Percentiles rank a stretch among this genome's conserved stretches.
These are phyloP conservation scores for Lizanozyma gosingica DNA, from an alignment of 1,139 yeast species.

Conservation along the genomic window DNA sequence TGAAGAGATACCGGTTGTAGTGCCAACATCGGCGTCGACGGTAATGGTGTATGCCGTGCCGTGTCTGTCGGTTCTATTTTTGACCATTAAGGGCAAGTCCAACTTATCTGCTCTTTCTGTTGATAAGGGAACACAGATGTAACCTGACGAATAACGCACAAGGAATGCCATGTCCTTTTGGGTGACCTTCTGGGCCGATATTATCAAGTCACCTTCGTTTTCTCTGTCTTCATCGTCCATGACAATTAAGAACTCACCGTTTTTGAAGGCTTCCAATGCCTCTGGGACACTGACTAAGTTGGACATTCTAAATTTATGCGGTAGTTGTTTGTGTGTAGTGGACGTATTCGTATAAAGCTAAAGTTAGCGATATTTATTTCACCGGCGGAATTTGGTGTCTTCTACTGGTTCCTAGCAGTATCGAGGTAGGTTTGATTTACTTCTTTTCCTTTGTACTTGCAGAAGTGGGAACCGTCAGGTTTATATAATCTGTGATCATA, in stretches of 20 bases:
- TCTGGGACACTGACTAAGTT: slow-evolving; percentile 54
- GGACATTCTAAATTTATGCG: slow-evolving; percentile 9
- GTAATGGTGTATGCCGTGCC: slow-evolving; percentile 97
- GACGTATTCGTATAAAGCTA: no score
- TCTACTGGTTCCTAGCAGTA: no score
- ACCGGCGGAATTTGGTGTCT: no score
- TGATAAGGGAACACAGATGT: slow-evolving; percentile 85
- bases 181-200: slow-evolving; percentile 77
- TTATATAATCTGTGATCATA: no score
- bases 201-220: slow-evolving; percentile 94
- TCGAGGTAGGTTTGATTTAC: no score
- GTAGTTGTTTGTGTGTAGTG: no score
- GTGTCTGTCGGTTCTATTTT: slow-evolving; percentile 67
- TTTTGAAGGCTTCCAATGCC: slow-evolving; percentile 71
- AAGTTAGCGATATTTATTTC: no score
- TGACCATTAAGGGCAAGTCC: slow-evolving; percentile 72
- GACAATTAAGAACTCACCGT: slow-evolving; percentile 86
- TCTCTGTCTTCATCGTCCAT: slow-evolving; percentile 96
- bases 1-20: slow-evolving; percentile 97
- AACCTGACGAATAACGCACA: slow-evolving; percentile 84
- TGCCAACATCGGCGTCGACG: slow-evolving; percentile 74
- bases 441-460: no score
- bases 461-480: no score
- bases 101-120: slow-evolving; percentile 70
- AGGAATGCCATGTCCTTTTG: slow-evolving; percentile 90